These are phyloP conservation scores for Clathrospora elynae DNA, from an alignment of 2,329 filamentous ascomycete genomes.

Conservation along the genomic window DNA sequence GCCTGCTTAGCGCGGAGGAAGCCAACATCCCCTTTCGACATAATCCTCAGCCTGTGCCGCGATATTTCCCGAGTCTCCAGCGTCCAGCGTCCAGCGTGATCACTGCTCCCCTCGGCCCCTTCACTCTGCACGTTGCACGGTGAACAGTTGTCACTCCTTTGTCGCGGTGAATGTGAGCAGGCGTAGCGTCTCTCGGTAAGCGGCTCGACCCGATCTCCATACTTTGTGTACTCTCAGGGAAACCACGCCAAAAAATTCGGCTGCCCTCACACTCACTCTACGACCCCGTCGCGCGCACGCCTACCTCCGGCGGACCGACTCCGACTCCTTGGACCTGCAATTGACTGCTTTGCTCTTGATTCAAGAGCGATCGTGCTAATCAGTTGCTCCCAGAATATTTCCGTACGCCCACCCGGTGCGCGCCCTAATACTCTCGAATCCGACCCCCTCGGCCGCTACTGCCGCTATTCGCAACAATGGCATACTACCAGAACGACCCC, in stretches of 20 bases:
- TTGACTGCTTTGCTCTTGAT: constrained; percentile 10
- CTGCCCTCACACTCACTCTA: constrained; percentile 36
- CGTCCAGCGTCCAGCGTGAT: constrained; percentile 24
- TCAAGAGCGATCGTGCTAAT: constrained; percentile 15
- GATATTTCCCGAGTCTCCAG: constrained; percentile 30
- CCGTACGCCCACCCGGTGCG: constrained; percentile 20
- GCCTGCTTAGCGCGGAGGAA: constrained; percentile 37
- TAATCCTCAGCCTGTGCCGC: constrained; percentile 29
- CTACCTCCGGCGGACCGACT: constrained; percentile 19
- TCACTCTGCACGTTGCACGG: constrained; percentile 33
- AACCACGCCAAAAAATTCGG: constrained; percentile 45
- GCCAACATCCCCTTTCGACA: constrained; percentile 39
- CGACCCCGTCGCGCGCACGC: constrained; percentile 31
- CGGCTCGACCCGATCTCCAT: constrained; percentile 27
- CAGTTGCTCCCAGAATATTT: constrained; percentile 19
- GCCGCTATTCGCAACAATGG: constrained; percentile 54
- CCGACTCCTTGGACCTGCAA: constrained; percentile 22
- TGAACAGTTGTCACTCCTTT: constrained; percentile 44
- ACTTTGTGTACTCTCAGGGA: constrained; percentile 33
- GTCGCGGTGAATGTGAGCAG: constrained; percentile 15
- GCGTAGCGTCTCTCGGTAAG: constrained; percentile 40
- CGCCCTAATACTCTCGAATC: constrained; percentile 12
- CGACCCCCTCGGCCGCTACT: constrained; percentile 13
- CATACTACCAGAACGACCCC: constrained; percentile 72
- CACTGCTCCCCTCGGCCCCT: constrained; percentile 34